phyloP scores from a whole-genome alignment of 75 land plant genomes.

The Sequoia sempervirens region DNA sequence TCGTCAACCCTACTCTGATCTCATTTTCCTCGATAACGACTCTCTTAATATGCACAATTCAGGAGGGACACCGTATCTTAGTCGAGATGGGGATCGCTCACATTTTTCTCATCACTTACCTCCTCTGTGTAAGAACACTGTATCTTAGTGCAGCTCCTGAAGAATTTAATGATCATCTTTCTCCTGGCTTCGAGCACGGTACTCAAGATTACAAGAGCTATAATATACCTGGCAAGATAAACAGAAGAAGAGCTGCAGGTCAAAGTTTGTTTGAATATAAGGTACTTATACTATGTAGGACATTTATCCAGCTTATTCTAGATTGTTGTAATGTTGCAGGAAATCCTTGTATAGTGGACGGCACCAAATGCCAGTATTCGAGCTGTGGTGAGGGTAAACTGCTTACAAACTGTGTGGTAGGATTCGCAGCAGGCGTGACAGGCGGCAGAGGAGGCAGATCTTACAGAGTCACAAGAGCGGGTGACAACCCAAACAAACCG shows the following conservation, averaged over 20 bases:
- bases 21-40: neutral
- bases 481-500: conserved; percentile 23
- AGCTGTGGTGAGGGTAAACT: neutral
- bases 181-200: neutral
- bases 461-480: conserved; percentile 22
- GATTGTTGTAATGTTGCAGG: neutral
- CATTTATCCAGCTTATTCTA: too few species aligned
- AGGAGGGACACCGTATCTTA: neutral
- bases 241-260: neutral
- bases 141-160: neutral
- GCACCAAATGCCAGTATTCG: neutral
- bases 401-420: conserved; percentile 16
- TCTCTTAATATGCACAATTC: too few species aligned
- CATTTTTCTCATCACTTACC: too few species aligned
- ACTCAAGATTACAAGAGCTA: too few species aligned
- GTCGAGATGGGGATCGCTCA: neutral
- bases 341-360: neutral
- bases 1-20: neutral
- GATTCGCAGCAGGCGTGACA: conserved; percentile 22
- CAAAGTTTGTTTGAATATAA: too few species aligned
- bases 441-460: conserved; percentile 25
- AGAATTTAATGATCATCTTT: neutral
- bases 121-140: neutral
- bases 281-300: neutral
- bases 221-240: neutral